Base-by-base conservation (phyloP, 345 rosid species). In the Moricandia moricandioides region DNA sequence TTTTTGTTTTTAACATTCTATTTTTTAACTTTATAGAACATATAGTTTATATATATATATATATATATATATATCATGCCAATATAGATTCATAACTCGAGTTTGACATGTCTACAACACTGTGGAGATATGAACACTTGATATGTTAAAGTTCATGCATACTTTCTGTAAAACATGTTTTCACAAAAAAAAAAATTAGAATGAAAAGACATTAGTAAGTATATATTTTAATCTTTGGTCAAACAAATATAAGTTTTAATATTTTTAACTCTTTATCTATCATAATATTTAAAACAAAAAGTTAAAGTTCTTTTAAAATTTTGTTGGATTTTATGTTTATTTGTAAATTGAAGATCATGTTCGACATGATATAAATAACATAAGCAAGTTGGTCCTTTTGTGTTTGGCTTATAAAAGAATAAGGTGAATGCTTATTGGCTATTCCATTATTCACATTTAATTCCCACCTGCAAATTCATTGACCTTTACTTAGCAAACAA, bases 341-440 rank as follows among this genome's bases (percentile, higher is more conserved):
- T 5, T 55, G 59, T 13, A 10, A 57, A 21, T 21, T 65, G 58
- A 76, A 35, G 69, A 17, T 26, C 51, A 17, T 27, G 65, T 54
- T 62, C 29, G 4, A 33, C 40, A 64, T 58, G 56, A 71, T 18
- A 65, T 34, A 65, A 47, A 58, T 58, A 70, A 56, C n/a, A 71
- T 47, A 65, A 9, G 60, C 78, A 72, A 78, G 81, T 78, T 72
- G 78, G 81, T 72, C 51, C 74, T 67, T 37, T 6, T 51, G 52
- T 61, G 65, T 51, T 71, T 37, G 68, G 57, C 8, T 60, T 54
- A 78, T 65, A 40, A 49, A 27, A 37, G 47, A 58, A 65, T 16
- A 59, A 45, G 69, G 56, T 35, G 72, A 49, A 35, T 57, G 47
- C 14, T 65, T 34, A 65, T 78, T 78, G 81, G 76, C 61, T 64